Evolutionary conservation across 345 rosid species (phyloP).

Genomic region (Aquilaria malaccensis): DNA sequence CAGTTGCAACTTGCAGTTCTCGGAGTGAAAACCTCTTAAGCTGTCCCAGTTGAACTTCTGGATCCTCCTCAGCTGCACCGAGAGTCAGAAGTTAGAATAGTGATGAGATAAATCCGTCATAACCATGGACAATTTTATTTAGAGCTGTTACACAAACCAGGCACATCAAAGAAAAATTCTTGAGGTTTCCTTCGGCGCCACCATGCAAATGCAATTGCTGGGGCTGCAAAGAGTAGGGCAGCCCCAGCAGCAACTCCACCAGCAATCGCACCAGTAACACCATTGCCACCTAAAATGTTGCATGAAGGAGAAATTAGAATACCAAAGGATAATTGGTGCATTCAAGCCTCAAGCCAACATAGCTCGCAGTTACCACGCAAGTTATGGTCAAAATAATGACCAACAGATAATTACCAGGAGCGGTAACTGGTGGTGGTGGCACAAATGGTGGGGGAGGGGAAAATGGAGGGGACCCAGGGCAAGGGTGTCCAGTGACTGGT

Average conservation of each 20-base stretch:
- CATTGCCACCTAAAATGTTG: slow-evolving; percentile 55
- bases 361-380: neutral
- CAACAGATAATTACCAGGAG: slow-evolving; percentile 43
- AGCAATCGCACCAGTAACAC: slow-evolving; percentile 92
- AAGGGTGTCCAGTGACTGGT: slow-evolving; percentile 87
- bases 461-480: slow-evolving; percentile 99
- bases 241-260: slow-evolving; percentile 99
- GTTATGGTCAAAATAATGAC: neutral
- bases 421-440: slow-evolving; percentile 63
- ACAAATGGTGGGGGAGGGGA: slow-evolving; percentile 99
- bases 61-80: slow-evolving; percentile 92
- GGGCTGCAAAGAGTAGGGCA: slow-evolving; percentile 93
- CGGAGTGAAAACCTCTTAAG: slow-evolving; percentile 91
- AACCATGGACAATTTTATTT: neutral
- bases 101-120: neutral
- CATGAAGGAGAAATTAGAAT: neutral
- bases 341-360: neutral
- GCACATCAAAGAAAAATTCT: slow-evolving; percentile 91
- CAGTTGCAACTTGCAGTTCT: slow-evolving; percentile 93
- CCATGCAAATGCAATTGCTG: slow-evolving; percentile 97
- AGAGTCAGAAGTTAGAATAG: slow-evolving; percentile 5
- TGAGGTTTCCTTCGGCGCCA: slow-evolving; percentile 92
- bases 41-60: slow-evolving; percentile 96
- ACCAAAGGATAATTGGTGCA: neutral
- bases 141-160: slow-evolving; percentile 46